Evolutionary conservation across 345 rosid genomes (phyloP), one percentile per base, ranked within the genome.

Genomic region (Gossypium herbaceum): DNA sequence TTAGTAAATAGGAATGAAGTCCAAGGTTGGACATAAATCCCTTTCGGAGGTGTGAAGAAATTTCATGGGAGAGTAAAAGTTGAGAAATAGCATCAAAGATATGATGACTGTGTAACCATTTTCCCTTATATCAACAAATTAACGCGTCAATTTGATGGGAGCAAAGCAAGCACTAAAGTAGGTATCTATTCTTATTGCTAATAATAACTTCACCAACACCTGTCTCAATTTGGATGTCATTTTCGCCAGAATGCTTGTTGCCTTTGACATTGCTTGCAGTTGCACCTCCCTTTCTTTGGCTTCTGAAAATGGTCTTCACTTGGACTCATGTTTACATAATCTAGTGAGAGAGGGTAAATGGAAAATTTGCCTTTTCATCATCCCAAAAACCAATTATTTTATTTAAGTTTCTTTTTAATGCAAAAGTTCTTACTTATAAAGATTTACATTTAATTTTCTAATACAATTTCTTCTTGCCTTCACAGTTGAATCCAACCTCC

Each of bases 121-220:
- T 45, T 45, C 41, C 9, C 60, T 13, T 3, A 1, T 17, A 29
- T n/a, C 12, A 34, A 17, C 48, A 54, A 56, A 57, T 77, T 15
- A 76, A 67, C 73, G 48, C 51, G 73, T 16, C 47, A 62, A 62
- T 3, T 11, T 34, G 41, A 47, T 10, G 12, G 1, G 17, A 1
- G 25, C 10, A 34, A 65, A n/a, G 20, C 50, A 57, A 25, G 63
- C 44, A 73, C 20, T 20, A 50, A 48, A 67, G 72, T 54, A 58
- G 81, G 66, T 13, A 45, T 75, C 55, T n/a, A 29, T 78, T 25
- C 66, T 75, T 52, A 16, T 13, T 29, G 29, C n/a, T 41, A 63
- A 63, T 34, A 4, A 34, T 34, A 34, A 34, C 41, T 63, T 63
- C 68, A 41, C 50, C 68, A 63, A 34, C 13, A 63, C 22, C 20